These are phyloP conservation scores for Tetramitus jugosus DNA, from an alignment of 208 protist species.

Conservation along the genomic window DNA sequence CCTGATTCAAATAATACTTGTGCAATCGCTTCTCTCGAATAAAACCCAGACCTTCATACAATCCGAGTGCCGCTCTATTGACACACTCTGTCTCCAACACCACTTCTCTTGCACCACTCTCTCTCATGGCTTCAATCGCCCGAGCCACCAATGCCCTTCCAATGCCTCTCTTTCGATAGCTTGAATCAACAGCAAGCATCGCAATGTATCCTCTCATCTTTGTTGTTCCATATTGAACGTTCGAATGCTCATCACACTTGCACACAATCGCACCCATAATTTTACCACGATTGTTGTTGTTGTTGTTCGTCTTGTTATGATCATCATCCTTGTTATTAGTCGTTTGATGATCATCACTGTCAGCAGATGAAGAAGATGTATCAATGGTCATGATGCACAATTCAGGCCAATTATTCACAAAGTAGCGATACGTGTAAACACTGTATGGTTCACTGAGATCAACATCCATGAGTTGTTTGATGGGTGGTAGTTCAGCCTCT, in stretches of 20 bases:
- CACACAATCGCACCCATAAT: conserved; percentile 78
- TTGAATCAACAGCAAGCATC: conserved; percentile 90
- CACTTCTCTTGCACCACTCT: conserved; percentile 73
- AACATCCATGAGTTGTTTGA: conserved; percentile 80
- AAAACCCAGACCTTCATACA: conserved; percentile 94
- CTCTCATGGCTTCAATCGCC: conserved; percentile 79
- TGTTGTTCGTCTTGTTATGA: no score
- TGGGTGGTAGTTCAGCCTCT: conserved; percentile 58
- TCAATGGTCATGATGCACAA: conserved; percentile 65
- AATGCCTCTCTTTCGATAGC: conserved; percentile 72
- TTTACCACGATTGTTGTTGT: conserved; percentile 20
- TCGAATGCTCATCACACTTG: conserved; percentile 28
- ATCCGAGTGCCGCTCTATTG: conserved; percentile 73
- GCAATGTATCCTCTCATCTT: conserved; percentile 87
- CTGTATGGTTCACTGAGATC: conserved; percentile 96
- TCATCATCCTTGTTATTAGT: no score
- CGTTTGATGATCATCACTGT: no score
- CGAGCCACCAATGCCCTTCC: conserved; percentile 73
- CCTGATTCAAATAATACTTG: conserved; percentile 82
- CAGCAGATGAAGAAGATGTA: no score
- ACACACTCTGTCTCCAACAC: conserved; percentile 86
- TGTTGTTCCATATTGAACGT: conserved; percentile 11
- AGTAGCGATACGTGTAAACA: conserved; percentile 98
- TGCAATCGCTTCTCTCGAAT: conserved; percentile 60
- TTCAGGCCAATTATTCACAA: conserved; percentile 90